Percentiles rank a stretch among this genome's conserved stretches.
phyloP scores from a whole-genome alignment of 306 rosid species.

The Phaseolus lunatus region DNA sequence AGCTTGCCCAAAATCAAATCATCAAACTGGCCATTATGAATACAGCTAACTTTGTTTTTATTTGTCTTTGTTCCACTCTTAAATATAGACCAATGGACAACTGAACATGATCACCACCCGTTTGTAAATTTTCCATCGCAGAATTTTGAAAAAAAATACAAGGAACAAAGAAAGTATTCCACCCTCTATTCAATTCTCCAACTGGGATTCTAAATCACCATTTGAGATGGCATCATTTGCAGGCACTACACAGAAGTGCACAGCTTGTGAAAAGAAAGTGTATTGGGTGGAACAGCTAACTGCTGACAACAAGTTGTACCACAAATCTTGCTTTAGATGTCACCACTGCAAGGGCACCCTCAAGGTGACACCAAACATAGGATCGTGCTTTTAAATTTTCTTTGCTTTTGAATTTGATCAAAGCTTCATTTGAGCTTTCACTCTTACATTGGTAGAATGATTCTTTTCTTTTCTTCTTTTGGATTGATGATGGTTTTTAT shows the following conservation, averaged over 20 bases:
- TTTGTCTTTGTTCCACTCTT: constrained; percentile 37
- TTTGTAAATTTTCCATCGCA: constrained; percentile 41
- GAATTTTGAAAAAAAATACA: constrained; percentile 18
- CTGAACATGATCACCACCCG: constrained; percentile 34
- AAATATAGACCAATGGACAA: constrained; percentile 39
- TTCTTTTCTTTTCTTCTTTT: constrained; percentile 7
- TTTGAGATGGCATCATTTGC: constrained; percentile 77
- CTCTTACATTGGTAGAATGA: background rate
- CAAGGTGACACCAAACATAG: constrained; percentile 55
- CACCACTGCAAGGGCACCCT: constrained; percentile 98
- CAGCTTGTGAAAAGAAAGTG: constrained; percentile 90
- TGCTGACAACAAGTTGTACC: constrained; percentile 85
- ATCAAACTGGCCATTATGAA: constrained; percentile 47
- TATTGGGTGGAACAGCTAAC: constrained; percentile 88
- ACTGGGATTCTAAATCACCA: constrained; percentile 22
- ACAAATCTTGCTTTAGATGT: constrained; percentile 92
- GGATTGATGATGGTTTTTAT: constrained; percentile 37
- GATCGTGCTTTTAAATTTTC: constrained; percentile 21
- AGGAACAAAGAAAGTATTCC: constrained; percentile 22
- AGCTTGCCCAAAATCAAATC: constrained; percentile 32
- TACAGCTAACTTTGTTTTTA: constrained; percentile 40
- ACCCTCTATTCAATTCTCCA: constrained; percentile 25
- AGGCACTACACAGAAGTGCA: constrained; percentile 96
- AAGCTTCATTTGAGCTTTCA: constrained; percentile 1
- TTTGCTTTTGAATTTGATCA: constrained; percentile 21